phyloP scores from a whole-genome alignment of 345 rosid genomes.

The Rhodamnia rubescens region DNA sequence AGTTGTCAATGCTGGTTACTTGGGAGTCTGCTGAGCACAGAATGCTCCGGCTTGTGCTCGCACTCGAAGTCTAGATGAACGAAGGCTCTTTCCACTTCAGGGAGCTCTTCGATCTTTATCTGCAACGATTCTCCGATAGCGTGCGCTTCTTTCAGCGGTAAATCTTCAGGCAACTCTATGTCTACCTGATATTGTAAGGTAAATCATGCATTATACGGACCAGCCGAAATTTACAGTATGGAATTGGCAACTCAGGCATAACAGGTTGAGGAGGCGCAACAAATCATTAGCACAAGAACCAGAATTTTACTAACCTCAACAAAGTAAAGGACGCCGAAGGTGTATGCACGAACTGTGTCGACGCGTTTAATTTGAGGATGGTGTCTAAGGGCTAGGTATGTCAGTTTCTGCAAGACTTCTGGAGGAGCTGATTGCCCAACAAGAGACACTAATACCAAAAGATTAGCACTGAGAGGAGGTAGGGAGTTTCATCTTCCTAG shows the following conservation, averaged over 20 bases:
- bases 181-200: slow-evolving; percentile 10
- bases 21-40: slow-evolving; percentile 12
- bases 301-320: slow-evolving; percentile 8
- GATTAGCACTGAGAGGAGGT: not conserved
- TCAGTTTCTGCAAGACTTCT: slow-evolving; percentile 16
- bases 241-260: not conserved
- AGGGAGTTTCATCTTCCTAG: not conserved
- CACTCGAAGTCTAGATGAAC: slow-evolving; percentile 42
- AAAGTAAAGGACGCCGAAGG: slow-evolving; percentile 15
- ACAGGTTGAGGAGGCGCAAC: not conserved
- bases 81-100: slow-evolving; percentile 33
- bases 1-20: not conserved
- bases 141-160: not conserved
- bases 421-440: slow-evolving; percentile 23
- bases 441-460: not conserved
- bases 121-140: not conserved
- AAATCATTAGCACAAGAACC: not conserved
- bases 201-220: not conserved
- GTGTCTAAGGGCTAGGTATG: slow-evolving; percentile 10
- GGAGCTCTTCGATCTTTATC: slow-evolving; percentile 8
- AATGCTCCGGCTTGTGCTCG: slow-evolving; percentile 21
- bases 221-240: not conserved
- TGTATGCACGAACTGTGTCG: slow-evolving; percentile 21
- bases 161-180: slow-evolving; percentile 6
- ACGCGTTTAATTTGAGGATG: slow-evolving; percentile 11